A percentile compares a stretch with the other conserved stretches of the same genome.
phyloP scores from a whole-genome alignment of 495 filamentous ascomycete genomes.

The Neurospora hispaniola region DNA sequence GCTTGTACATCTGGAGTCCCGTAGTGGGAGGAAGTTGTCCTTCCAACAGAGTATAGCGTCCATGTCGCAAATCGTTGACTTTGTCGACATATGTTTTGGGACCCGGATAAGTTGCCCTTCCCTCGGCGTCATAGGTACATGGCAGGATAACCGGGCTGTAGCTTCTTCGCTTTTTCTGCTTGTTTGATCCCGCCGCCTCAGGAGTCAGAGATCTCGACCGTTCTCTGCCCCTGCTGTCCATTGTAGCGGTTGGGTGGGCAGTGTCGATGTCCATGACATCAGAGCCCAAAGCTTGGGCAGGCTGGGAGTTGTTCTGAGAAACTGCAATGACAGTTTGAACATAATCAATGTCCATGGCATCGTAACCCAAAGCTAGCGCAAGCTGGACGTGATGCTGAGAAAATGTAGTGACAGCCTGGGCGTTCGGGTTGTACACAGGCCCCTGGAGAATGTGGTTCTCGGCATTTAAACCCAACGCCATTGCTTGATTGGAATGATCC shows the following conservation, averaged over 20 bases:
- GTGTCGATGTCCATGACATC: background rate
- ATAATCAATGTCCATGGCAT: background rate
- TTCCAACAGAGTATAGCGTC: background rate
- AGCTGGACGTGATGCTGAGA: background rate
- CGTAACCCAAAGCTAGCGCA: background rate
- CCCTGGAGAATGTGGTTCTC: background rate
- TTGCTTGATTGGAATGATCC: background rate
- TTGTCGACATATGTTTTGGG: background rate
- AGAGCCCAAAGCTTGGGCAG: background rate
- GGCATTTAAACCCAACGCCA: background rate
- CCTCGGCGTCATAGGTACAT: background rate
- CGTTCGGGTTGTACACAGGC: background rate
- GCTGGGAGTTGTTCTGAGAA: background rate
- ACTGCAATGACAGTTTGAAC: background rate
- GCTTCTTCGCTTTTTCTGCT: background rate
- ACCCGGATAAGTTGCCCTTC: background rate
- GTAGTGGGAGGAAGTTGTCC: background rate
- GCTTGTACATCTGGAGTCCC: background rate
- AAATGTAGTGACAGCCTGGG: background rate
- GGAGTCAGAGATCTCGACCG: background rate
- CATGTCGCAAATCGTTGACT: background rate
- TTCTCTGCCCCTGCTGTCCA: background rate
- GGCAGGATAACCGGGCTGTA: background rate
- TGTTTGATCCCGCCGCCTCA: background rate
- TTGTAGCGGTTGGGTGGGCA: background rate